Percentiles rank a stretch among this genome's conserved stretches.
phyloP scores from a whole-genome alignment of 2,329 filamentous ascomycete species.

The Ophiocordyceps polyrhachis-furcata region DNA sequence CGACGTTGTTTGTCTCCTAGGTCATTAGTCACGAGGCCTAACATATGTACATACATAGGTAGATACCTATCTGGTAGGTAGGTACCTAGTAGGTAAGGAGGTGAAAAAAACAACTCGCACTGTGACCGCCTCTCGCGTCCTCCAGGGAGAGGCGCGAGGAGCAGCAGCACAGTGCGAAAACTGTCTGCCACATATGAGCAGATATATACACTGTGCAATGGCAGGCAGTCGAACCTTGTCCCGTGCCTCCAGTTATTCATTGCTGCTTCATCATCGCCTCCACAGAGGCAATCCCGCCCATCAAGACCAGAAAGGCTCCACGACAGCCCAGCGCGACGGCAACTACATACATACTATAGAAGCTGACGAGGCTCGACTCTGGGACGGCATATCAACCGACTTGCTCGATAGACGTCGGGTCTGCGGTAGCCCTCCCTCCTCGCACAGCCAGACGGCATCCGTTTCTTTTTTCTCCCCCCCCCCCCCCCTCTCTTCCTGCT shows the following conservation, averaged over 20 bases:
- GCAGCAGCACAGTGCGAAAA: slow-evolving; percentile 1
- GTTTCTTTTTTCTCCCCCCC: background rate
- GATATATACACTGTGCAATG: slow-evolving; percentile 4
- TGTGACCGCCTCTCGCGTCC: background rate
- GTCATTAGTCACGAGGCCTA: too few species aligned
- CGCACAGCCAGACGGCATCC: background rate
- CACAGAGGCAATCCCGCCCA: slow-evolving; percentile 6
- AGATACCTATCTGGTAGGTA: too few species aligned
- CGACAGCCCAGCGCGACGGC: slow-evolving; percentile 9
- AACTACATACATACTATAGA: slow-evolving; percentile 1
- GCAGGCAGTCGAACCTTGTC: slow-evolving; percentile 4
- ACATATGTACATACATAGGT: too few species aligned
- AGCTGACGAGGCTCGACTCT: background rate
- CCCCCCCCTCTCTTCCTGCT: too few species aligned
- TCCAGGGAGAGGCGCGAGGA: background rate
- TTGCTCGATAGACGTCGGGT: background rate
- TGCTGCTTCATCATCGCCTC: slow-evolving; percentile 4
- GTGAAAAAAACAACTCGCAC: too few species aligned
- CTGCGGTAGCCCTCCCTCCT: background rate
- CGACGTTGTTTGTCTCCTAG: too few species aligned
- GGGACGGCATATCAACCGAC: background rate
- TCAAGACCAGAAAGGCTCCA: slow-evolving; percentile 8
- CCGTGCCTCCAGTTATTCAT: slow-evolving; percentile 1
- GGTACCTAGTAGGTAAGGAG: background rate
- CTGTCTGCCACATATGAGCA: background rate